A percentile compares a stretch with the other conserved stretches of the same genome.
These are phyloP conservation scores for Botrytis paeoniae DNA, from an alignment of 2,329 filamentous ascomycete species.

Conservation along the genomic window DNA sequence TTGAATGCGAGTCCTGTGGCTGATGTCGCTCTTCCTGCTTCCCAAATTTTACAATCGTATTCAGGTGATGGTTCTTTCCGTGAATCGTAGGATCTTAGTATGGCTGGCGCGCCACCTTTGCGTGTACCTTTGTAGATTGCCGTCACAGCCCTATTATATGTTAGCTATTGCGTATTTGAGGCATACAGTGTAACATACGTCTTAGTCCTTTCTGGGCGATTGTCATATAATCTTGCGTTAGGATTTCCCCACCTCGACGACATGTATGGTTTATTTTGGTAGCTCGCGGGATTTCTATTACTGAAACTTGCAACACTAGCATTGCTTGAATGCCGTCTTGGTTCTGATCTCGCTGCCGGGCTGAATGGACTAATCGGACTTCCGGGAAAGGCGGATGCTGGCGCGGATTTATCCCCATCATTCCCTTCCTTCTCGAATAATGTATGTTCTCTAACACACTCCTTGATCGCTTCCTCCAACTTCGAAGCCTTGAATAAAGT, in stretches of 20 bases:
- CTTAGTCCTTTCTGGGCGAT: constrained; percentile 80
- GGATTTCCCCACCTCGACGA: constrained; percentile 70
- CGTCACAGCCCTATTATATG: constrained; percentile 71
- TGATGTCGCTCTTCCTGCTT: constrained; percentile 90
- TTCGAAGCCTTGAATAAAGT: constrained; percentile 97
- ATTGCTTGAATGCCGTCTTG: constrained; percentile 67
- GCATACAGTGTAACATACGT: constrained; percentile 61
- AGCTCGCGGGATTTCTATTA: constrained; percentile 58
- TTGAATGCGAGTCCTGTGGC: constrained; percentile 94
- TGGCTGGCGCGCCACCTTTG: constrained; percentile 62
- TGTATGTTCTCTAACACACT: constrained; percentile 84
- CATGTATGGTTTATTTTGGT: constrained; percentile 52
- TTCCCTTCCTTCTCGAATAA: constrained; percentile 79
- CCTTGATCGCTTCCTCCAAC: constrained; percentile 87
- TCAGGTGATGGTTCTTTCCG: constrained; percentile 86
- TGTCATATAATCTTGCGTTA: constrained; percentile 84
- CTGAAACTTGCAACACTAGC: constrained; percentile 82
- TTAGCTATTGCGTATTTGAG: constrained; percentile 25
- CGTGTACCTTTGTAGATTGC: constrained; percentile 84
- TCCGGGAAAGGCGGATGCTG: constrained; percentile 14
- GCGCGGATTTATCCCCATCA: constrained; percentile 47
- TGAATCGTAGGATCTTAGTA: constrained; percentile 93
- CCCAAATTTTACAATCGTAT: constrained; percentile 94
- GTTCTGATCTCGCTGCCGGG: constrained; percentile 32
- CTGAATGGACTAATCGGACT: constrained; percentile 46